These are phyloP conservation scores for Friedmanniomyces endolithicus DNA, from an alignment of 495 filamentous ascomycete genomes.

Conservation along the genomic window DNA sequence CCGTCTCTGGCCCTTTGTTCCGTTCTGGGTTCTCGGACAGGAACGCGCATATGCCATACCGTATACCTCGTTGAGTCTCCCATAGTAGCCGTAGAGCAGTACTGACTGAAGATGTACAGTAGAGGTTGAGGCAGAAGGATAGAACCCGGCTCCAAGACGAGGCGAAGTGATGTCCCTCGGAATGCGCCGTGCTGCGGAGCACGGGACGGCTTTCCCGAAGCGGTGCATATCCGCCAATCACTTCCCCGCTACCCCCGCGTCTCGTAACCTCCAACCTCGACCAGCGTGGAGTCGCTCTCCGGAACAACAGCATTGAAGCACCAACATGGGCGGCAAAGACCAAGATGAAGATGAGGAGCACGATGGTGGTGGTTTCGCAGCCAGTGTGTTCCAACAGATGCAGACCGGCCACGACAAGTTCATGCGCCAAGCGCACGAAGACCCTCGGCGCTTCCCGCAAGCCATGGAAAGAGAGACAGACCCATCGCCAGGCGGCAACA, in stretches of 20 bases:
- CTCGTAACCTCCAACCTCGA: not conserved
- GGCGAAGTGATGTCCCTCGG: too few species aligned
- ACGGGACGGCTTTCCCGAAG: not conserved
- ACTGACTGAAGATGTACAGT: too few species aligned
- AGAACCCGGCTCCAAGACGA: too few species aligned
- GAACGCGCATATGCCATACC: too few species aligned
- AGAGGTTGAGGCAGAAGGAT: too few species aligned
- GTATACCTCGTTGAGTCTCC: too few species aligned
- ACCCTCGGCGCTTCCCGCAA: not conserved
- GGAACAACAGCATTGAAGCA: not conserved
- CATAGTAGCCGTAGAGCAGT: too few species aligned
- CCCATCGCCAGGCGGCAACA: slow-evolving; percentile 27
- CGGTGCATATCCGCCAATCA: not conserved
- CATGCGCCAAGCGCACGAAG: slow-evolving; percentile 6
- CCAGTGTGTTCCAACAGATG: slow-evolving; percentile 2
- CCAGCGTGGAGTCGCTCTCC: not conserved
- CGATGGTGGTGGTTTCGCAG: slow-evolving; percentile 4
- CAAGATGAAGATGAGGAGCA: not conserved
- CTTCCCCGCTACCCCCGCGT: not conserved
- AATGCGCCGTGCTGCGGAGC: not conserved
- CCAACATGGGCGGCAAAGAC: slow-evolving; percentile 8
- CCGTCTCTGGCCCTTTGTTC: too few species aligned
- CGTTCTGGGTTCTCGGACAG: too few species aligned
- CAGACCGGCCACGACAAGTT: slow-evolving; percentile 6
- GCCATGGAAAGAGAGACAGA: not conserved